phyloP scores from a whole-genome alignment of 192 early-diverging fungal genomes.

The Dissophora globulifera region DNA sequence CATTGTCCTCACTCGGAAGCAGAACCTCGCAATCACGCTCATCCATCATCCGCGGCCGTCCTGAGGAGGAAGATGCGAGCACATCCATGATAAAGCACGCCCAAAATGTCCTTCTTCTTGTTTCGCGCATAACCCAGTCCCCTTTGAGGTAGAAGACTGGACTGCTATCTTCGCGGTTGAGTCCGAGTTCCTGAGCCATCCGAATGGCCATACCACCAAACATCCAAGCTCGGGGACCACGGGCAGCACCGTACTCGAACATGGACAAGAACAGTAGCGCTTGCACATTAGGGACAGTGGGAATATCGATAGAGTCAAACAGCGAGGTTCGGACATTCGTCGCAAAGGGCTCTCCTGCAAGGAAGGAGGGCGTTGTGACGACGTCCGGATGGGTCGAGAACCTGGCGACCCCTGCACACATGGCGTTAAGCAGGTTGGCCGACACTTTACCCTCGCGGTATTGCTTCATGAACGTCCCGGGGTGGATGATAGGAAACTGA shows the following conservation, averaged over 20 bases:
- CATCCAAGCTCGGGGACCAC: slow-evolving; percentile 69
- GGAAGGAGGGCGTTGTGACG: slow-evolving; percentile 56
- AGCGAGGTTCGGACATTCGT: slow-evolving; percentile 53
- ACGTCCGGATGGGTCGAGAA: slow-evolving; percentile 60
- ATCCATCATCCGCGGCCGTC: slow-evolving; percentile 61
- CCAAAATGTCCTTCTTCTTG: slow-evolving; percentile 63
- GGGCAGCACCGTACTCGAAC: slow-evolving; percentile 60
- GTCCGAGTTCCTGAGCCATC: slow-evolving; percentile 63
- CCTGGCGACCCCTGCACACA: slow-evolving; percentile 60
- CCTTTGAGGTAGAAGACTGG: slow-evolving; percentile 52
- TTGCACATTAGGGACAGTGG: slow-evolving; percentile 61
- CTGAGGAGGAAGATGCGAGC: slow-evolving; percentile 47
- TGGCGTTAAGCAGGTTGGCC: slow-evolving; percentile 55
- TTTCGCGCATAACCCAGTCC: slow-evolving; percentile 62
- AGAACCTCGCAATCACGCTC: slow-evolving; percentile 60
- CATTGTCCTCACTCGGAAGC: slow-evolving; percentile 59
- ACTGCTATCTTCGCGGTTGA: slow-evolving; percentile 63
- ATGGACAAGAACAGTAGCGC: slow-evolving; percentile 58
- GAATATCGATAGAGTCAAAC: slow-evolving; percentile 57
- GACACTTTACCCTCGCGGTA: slow-evolving; percentile 54
- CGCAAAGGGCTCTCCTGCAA: slow-evolving; percentile 65
- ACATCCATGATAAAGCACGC: slow-evolving; percentile 58
- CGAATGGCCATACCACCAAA: slow-evolving; percentile 65
- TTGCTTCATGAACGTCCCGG: slow-evolving; percentile 54
- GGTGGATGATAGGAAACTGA: slow-evolving; percentile 62